These are phyloP conservation scores for Penicillium goetzii DNA, from an alignment of 495 filamentous ascomycete species.

Conservation along the genomic window DNA sequence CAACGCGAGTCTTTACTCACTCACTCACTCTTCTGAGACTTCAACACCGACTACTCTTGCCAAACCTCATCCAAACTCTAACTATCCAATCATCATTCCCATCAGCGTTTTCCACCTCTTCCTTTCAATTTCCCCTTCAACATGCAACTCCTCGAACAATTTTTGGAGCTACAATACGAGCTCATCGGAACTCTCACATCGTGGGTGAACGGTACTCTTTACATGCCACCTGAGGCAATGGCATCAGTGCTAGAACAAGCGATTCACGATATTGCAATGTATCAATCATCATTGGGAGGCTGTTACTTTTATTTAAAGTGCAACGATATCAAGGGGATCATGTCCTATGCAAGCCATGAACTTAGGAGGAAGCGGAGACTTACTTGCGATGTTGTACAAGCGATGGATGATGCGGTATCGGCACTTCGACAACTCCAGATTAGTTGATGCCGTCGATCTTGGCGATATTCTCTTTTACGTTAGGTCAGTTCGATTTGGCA, in stretches of 20 bases:
- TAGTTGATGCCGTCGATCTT: neutral
- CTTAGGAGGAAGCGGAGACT: neutral
- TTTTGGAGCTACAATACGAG: neutral
- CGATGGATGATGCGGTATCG: neutral
- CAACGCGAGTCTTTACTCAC: neutral
- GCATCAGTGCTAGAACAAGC: neutral
- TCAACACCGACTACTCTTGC: neutral
- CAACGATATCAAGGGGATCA: neutral
- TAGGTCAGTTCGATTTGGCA: neutral
- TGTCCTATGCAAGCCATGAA: neutral
- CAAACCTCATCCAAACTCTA: neutral
- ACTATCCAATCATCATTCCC: neutral
- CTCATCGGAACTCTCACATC: conserved; percentile 3
- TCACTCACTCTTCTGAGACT: neutral
- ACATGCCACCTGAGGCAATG: conserved; percentile 4
- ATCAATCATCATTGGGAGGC: neutral
- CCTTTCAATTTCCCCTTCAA: neutral
- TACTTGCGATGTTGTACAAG: neutral
- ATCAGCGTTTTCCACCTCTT: neutral
- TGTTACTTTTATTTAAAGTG: neutral
- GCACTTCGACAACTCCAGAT: neutral
- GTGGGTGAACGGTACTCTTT: neutral
- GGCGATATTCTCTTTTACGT: neutral
- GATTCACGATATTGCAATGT: neutral
- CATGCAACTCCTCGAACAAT: conserved; percentile 4